phyloP scores from a whole-genome alignment of 495 filamentous ascomycete genomes.

The Cudoniella acicularis region DNA sequence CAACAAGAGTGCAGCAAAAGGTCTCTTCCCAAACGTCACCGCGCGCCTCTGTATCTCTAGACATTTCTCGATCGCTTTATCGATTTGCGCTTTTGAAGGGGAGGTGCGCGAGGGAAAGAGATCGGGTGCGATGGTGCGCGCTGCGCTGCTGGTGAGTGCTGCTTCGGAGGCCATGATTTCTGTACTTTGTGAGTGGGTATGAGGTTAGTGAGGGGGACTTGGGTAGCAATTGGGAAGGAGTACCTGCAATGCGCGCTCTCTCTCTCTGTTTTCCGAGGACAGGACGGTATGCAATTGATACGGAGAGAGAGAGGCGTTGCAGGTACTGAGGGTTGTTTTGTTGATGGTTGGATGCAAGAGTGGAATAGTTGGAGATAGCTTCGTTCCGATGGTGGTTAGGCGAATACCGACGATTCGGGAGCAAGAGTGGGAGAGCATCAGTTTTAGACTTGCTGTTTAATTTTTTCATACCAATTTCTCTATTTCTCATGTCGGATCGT shows the following conservation, averaged over 20 bases:
- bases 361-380: slow-evolving; percentile 1
- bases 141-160: slow-evolving; percentile 20
- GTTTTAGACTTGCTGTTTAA: no score
- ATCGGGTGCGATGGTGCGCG: slow-evolving; percentile 14
- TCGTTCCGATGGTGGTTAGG: neutral
- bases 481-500: neutral
- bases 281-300: neutral
- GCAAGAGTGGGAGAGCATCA: neutral
- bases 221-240: neutral
- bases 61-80: slow-evolving; percentile 32
- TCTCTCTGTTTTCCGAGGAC: neutral
- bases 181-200: neutral
- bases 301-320: neutral
- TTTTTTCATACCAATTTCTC: no score
- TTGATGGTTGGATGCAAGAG: neutral
- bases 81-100: slow-evolving; percentile 34
- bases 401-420: neutral
- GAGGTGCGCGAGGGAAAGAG: slow-evolving; percentile 32
- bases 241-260: neutral
- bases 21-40: slow-evolving; percentile 41
- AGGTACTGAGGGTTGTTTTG: neutral
- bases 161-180: slow-evolving; percentile 16
- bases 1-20: slow-evolving; percentile 46
- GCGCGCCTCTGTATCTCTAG: slow-evolving; percentile 38
- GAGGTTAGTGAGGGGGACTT: neutral